Percentiles rank a stretch among this genome's conserved stretches.
These are phyloP conservation scores for Eimeria necatrix DNA, from an alignment of 169 alveolate species.

Conservation along the genomic window DNA sequence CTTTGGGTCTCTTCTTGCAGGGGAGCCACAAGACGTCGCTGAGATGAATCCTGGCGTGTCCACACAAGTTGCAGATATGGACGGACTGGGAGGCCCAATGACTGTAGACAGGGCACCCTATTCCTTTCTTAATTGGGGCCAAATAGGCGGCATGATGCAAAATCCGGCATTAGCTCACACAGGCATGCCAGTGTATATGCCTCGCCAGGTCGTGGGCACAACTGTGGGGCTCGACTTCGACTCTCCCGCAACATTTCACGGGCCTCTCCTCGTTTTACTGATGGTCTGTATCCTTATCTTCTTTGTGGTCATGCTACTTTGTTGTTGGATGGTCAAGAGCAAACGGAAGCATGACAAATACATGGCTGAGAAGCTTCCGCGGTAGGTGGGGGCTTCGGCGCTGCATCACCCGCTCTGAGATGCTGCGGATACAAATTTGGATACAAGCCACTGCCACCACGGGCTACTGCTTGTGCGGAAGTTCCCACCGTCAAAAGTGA, in stretches of 20 bases:
- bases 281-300: slow-evolving; percentile 60
- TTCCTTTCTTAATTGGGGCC: slow-evolving; percentile 74
- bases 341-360: slow-evolving; percentile 52
- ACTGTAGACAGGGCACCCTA: slow-evolving; percentile 27
- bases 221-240: slow-evolving; percentile 62
- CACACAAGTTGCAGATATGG: neutral
- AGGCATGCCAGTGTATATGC: slow-evolving; percentile 64
- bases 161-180: slow-evolving; percentile 62
- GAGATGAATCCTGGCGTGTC: neutral
- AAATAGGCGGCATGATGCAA: slow-evolving; percentile 74
- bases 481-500: too few relatives aligned
- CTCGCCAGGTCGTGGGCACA: slow-evolving; percentile 60
- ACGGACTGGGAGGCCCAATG: neutral
- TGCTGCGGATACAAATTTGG: too few relatives aligned
- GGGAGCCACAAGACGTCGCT: neutral
- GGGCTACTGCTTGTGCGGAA: too few relatives aligned
- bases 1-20: slow-evolving; percentile 25
- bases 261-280: slow-evolving; percentile 51
- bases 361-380: slow-evolving; percentile 65
- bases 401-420: too few relatives aligned
- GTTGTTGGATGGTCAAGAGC: slow-evolving; percentile 75
- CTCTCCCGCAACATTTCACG: slow-evolving; percentile 72
- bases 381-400: neutral
- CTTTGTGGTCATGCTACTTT: slow-evolving; percentile 32
- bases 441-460: too few relatives aligned